Base-by-base conservation (phyloP, 169 alveolate species). In the Cryptosporidium muris region DNA sequence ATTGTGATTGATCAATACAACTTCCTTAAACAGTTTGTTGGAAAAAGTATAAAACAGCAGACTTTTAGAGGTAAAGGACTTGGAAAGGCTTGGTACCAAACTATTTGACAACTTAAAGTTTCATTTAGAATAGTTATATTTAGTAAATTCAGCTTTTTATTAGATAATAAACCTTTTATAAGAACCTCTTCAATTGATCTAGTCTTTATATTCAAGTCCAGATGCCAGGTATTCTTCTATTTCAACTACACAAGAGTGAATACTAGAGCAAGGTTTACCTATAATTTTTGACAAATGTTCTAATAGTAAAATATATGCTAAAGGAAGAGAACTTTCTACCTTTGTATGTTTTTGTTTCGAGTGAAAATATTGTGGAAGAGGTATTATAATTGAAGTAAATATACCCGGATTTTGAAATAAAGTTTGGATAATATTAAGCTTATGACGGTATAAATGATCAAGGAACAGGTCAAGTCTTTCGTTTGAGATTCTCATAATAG, bases 401-500 rank as follows among this genome's bases (percentile, higher is more conserved):
- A 74, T 25, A 11, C 85, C 85, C 2, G 85, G 85, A 38, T 74
- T 68, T 45, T 74, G 85, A 58, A 74, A 74, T n/a, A 74, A 58
- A n/a, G 40, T 48, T 4, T n/a, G 25, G 4, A 74, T 12, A 16
- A 36, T 52, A 6, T 14, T 38, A 43, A 48, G 38, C 60, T 74
- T 74, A 25, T 45, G n/a, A n/a, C 7, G 54, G 45, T 58, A 74
- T 6, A 74, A 2, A 37, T 14, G 42, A 8, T 58, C 25, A 37
- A 74, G 43, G 2, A 74, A 3, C 11, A 68, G 12, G 36, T 8
- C 67, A 37, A 45, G 16, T 2, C 36, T 7, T 16, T 3, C 4
- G 38, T 40, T 74, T 38, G n/a, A 16, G 49, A 6, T 60, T n/a
- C 16, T 25, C 25, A 25, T 25, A 25, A 25, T 25, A 25, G 25